Percentiles rank a stretch among this genome's conserved stretches.
Evolutionary conservation across 2,329 filamentous ascomycete species (phyloP).

Genomic region (Monosporascus ibericus): DNA sequence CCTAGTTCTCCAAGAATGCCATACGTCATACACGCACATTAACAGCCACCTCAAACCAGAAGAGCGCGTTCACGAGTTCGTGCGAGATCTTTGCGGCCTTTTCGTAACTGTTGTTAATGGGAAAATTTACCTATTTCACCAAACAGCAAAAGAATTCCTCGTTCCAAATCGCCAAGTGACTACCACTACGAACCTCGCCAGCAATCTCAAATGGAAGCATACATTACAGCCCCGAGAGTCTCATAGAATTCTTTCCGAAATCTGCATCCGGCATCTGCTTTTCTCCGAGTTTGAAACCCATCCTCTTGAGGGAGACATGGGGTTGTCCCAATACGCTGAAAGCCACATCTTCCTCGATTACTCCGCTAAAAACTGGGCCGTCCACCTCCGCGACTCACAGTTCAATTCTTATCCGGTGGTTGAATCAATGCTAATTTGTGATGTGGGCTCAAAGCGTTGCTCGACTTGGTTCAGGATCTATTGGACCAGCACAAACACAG

Average conservation of each 20-base stretch:
- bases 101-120: slow-evolving; percentile 29
- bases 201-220: slow-evolving; percentile 3
- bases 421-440: background rate
- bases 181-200: too few relatives aligned
- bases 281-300: background rate
- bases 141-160: slow-evolving; percentile 34
- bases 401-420: too few relatives aligned
- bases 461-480: slow-evolving; percentile 1
- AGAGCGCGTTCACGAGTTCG: slow-evolving; percentile 7
- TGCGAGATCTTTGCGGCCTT: slow-evolving; percentile 28
- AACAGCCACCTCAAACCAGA: background rate
- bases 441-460: background rate
- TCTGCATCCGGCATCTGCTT: slow-evolving; percentile 7
- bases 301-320: too few relatives aligned
- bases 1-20: slow-evolving; percentile 13
- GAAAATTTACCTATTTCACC: slow-evolving; percentile 31
- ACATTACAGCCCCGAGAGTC: slow-evolving; percentile 3
- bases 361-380: slow-evolving; percentile 4
- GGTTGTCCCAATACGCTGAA: too few relatives aligned
- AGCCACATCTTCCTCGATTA: slow-evolving; percentile 4
- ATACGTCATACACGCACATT: too few relatives aligned
- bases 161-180: slow-evolving; percentile 3
- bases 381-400: slow-evolving; percentile 3
- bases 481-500: background rate
- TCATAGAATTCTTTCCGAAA: slow-evolving; percentile 3